Evolutionary conservation across 331 rosid species (phyloP).

Genomic region (Saraca asoca): DNA sequence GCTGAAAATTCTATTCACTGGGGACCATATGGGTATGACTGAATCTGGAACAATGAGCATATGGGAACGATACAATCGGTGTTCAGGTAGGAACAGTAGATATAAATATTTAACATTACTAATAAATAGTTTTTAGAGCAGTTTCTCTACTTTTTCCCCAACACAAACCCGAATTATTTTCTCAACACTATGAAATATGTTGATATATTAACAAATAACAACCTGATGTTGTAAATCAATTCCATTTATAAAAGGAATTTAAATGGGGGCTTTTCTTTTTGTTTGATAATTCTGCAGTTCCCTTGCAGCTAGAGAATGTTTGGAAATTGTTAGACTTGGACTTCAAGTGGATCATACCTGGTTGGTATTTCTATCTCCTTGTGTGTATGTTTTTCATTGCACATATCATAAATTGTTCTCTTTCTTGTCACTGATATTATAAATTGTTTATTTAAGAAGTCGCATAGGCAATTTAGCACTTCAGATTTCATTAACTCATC

Average conservation of each 20-base stretch:
- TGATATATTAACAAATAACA: not conserved
- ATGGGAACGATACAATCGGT: not conserved
- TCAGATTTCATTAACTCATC: too few species aligned
- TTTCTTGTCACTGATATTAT: not conserved
- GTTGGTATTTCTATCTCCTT: not conserved
- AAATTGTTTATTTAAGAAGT: not conserved
- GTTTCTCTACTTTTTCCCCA: too few species aligned
- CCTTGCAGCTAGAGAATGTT: conserved; percentile 10
- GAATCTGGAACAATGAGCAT: conserved; percentile 13
- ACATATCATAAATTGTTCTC: not conserved
- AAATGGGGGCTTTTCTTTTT: not conserved
- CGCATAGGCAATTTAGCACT: too few species aligned
- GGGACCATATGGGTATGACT: conserved; percentile 14
- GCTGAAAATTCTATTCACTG: conserved; percentile 15
- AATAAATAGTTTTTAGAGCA: not conserved
- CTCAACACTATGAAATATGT: too few species aligned
- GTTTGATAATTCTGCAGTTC: conserved; percentile 9
- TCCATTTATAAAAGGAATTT: not conserved
- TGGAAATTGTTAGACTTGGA: conserved; percentile 8
- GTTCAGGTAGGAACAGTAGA: conserved; percentile 9
- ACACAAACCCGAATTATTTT: too few species aligned
- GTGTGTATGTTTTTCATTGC: not conserved
- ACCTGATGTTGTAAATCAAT: not conserved
- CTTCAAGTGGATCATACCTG: conserved; percentile 24
- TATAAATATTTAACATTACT: not conserved